Evolutionary conservation across 306 rosid genomes (phyloP).

Genomic region (Psophocarpus tetragonolobus): DNA sequence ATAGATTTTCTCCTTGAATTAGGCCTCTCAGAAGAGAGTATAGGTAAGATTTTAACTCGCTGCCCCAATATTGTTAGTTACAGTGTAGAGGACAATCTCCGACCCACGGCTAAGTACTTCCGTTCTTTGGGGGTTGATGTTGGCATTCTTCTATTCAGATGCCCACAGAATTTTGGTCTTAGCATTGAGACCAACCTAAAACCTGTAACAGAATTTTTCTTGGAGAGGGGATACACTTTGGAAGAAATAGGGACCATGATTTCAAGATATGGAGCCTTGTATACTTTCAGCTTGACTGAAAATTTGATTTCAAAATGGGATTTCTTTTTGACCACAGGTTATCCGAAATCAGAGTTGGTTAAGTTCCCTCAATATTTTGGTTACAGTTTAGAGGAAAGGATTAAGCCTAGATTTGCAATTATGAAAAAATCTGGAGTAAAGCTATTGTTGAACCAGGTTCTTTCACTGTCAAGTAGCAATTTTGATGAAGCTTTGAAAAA

Average conservation of each 20-base stretch:
- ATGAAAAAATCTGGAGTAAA: conserved; percentile 60
- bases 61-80: conserved; percentile 76
- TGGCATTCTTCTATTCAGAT: conserved; percentile 59
- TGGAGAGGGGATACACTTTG: conserved; percentile 67
- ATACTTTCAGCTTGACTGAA: conserved; percentile 69
- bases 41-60: conserved; percentile 84
- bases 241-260: conserved; percentile 80
- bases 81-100: conserved; percentile 84
- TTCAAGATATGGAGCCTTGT: conserved; percentile 75
- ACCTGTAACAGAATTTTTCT: conserved; percentile 77
- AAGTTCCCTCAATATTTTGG: conserved; percentile 92
- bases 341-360: conserved; percentile 67
- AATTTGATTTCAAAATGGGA: conserved; percentile 84
- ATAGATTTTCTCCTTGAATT: conserved; percentile 64
- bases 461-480: conserved; percentile 58
- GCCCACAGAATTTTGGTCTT: conserved; percentile 80
- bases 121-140: conserved; percentile 82
- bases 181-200: conserved; percentile 80
- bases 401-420: conserved; percentile 77
- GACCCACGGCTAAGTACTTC: conserved; percentile 80
- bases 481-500: conserved; percentile 53
- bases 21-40: conserved; percentile 68
- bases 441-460: conserved; percentile 74
- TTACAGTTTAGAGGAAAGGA: conserved; percentile 76
- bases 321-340: conserved; percentile 75